Evolutionary conservation across 768 basidiomycete genomes (phyloP).

Genomic region (Tylopilus subfusipes): DNA sequence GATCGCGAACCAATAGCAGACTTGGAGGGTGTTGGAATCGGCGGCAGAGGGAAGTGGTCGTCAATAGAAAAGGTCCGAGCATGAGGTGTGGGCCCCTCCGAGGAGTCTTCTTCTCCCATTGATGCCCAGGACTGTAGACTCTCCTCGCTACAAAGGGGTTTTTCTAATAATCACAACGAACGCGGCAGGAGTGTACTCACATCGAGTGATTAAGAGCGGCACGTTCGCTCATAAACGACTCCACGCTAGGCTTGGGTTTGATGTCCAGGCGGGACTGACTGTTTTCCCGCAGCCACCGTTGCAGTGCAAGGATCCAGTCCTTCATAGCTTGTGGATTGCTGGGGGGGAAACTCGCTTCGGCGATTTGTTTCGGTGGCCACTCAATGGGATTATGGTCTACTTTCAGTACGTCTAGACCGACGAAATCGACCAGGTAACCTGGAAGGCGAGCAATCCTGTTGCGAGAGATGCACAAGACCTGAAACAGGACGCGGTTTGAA

Average conservation of each 20-base stretch:
- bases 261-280: slow-evolving; percentile 30
- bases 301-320: slow-evolving; percentile 69
- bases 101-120: slow-evolving; percentile 37
- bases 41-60: slow-evolving; percentile 49
- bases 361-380: slow-evolving; percentile 74
- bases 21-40: slow-evolving; percentile 23
- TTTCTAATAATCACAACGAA: slow-evolving; percentile 4
- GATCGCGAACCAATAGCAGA: slow-evolving; percentile 23
- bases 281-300: slow-evolving; percentile 71
- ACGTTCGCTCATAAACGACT: slow-evolving; percentile 48
- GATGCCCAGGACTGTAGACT: slow-evolving; percentile 43
- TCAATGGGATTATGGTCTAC: slow-evolving; percentile 90
- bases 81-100: slow-evolving; percentile 45
- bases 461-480: slow-evolving; percentile 84
- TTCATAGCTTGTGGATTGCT: slow-evolving; percentile 53
- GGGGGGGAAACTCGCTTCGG: slow-evolving; percentile 41
- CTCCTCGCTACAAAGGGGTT: slow-evolving; percentile 33
- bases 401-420: slow-evolving; percentile 72
- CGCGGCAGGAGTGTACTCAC: slow-evolving; percentile 12
- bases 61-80: slow-evolving; percentile 60
- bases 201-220: slow-evolving; percentile 33
- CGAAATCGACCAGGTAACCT: slow-evolving; percentile 70
- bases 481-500: slow-evolving; percentile 7
- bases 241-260: slow-evolving; percentile 39
- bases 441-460: slow-evolving; percentile 85